Conservation (phyloP, 78 protist genomes). For the Pirum gemmata region DNA sequence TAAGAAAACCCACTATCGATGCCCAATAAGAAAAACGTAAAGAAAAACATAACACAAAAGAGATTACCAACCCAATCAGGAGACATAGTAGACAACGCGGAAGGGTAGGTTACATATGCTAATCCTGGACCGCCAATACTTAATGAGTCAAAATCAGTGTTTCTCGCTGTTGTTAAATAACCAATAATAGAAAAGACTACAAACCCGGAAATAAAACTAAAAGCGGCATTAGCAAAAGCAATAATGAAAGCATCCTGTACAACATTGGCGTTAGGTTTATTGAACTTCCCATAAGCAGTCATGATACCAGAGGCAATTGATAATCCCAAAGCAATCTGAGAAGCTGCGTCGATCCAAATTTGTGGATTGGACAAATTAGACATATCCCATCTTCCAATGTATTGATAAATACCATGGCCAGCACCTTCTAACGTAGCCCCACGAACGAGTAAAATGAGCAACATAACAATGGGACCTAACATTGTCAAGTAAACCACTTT, state of each 20-base stretch:
- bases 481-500: conserved; percentile 11
- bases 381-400: conserved; percentile 14
- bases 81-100: neutral
- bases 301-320: conserved; percentile 7
- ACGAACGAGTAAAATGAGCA: neutral
- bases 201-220: neutral
- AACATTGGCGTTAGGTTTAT: neutral
- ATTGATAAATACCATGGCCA: neutral
- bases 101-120: conserved; percentile 1
- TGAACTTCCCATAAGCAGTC: conserved; percentile 9
- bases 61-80: conserved; percentile 10
- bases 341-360: conserved; percentile 5
- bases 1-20: conserved; percentile 23
- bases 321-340: neutral
- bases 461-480: neutral
- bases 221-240: neutral
- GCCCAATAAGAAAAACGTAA: conserved; percentile 31
- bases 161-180: neutral
- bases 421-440: conserved; percentile 22
- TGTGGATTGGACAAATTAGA: neutral
- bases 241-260: neutral
- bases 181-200: conserved; percentile 23
- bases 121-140: conserved; percentile 8
- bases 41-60: conserved; percentile 8
- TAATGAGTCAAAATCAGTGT: neutral